Conservation (phyloP, 2,329 filamentous ascomycete genomes). For the Exophiala sp. region DNA sequence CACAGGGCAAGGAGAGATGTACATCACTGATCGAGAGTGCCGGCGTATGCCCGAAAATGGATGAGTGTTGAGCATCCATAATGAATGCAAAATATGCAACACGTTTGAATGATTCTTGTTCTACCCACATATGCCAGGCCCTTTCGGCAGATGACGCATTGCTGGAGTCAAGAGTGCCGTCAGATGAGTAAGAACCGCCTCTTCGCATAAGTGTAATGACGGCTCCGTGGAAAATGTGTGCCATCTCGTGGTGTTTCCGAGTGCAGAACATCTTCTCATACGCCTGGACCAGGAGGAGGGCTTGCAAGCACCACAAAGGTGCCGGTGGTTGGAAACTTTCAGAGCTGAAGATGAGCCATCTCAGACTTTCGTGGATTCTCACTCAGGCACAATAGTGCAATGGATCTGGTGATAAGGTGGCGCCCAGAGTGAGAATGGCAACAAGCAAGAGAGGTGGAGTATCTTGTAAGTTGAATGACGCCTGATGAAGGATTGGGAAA, state of each 20-base stretch:
- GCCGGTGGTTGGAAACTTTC: constrained; percentile 30
- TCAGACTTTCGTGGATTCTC: constrained; percentile 29
- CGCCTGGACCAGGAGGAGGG: constrained; percentile 30
- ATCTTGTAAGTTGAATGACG: constrained; percentile 24
- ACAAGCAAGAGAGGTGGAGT: constrained; percentile 28
- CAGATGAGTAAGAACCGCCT: constrained; percentile 13
- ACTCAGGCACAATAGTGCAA: constrained; percentile 24
- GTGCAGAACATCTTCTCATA: constrained; percentile 32
- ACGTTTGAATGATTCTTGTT: constrained; percentile 29
- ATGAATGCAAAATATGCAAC: constrained; percentile 32
- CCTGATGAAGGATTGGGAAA: constrained; percentile 30
- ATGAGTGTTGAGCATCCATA: constrained; percentile 33
- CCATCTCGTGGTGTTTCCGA: constrained; percentile 31
- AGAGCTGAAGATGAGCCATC: constrained; percentile 29
- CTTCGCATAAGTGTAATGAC: constrained; percentile 29
- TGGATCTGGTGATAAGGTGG: constrained; percentile 27
- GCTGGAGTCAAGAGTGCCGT: constrained; percentile 2
- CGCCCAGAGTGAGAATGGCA: constrained; percentile 30
- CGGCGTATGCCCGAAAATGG: constrained; percentile 31
- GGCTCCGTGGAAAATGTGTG: constrained; percentile 32
- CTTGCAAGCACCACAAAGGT: constrained; percentile 32
- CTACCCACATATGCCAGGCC: constrained; percentile 29
- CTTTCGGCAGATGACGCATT: constrained; percentile 9
- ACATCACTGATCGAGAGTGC: constrained; percentile 31
- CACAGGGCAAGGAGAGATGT: constrained; percentile 29